A percentile compares a stretch with the other conserved stretches of the same genome.
These are phyloP conservation scores for Candida parachauliodes DNA, from an alignment of 805 yeast genomes.

Conservation along the genomic window DNA sequence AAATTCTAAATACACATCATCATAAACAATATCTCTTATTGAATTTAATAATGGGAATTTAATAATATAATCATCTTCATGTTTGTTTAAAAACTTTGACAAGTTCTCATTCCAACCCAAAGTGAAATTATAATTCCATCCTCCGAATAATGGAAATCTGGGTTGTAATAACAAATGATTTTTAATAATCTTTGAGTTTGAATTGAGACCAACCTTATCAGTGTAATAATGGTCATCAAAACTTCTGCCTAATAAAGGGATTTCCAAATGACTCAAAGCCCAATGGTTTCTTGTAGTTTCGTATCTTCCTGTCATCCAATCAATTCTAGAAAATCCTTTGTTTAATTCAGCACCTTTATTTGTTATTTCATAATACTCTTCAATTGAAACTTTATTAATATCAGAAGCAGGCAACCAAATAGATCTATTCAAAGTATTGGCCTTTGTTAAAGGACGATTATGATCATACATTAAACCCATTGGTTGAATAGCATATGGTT, in stretches of 20 bases:
- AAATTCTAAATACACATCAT: slow-evolving; percentile 53
- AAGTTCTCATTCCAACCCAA: slow-evolving; percentile 83
- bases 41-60: slow-evolving; percentile 73
- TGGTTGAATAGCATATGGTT: slow-evolving; percentile 46
- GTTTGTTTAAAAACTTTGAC: slow-evolving; percentile 45
- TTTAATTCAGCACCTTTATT: slow-evolving; percentile 71
- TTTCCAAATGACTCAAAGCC: slow-evolving; percentile 58
- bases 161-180: slow-evolving; percentile 64
- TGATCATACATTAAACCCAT: slow-evolving; percentile 60
- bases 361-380: slow-evolving; percentile 79
- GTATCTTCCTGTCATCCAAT: slow-evolving; percentile 61
- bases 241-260: slow-evolving; percentile 45
- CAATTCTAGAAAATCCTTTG: slow-evolving; percentile 74
- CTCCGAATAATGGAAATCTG: slow-evolving; percentile 92
- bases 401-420: slow-evolving; percentile 87
- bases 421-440: slow-evolving; percentile 61
- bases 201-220: slow-evolving; percentile 90
- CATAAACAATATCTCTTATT: slow-evolving; percentile 67
- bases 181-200: slow-evolving; percentile 56
- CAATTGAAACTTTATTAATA: slow-evolving; percentile 64
- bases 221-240: slow-evolving; percentile 66
- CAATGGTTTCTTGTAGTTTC: slow-evolving; percentile 48
- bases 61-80: slow-evolving; percentile 46
- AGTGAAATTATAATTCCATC: slow-evolving; percentile 94
- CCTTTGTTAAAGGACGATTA: slow-evolving; percentile 61